Evolutionary conservation across 345 rosid genomes (phyloP).

Genomic region (Stellera chamaejasme): DNA sequence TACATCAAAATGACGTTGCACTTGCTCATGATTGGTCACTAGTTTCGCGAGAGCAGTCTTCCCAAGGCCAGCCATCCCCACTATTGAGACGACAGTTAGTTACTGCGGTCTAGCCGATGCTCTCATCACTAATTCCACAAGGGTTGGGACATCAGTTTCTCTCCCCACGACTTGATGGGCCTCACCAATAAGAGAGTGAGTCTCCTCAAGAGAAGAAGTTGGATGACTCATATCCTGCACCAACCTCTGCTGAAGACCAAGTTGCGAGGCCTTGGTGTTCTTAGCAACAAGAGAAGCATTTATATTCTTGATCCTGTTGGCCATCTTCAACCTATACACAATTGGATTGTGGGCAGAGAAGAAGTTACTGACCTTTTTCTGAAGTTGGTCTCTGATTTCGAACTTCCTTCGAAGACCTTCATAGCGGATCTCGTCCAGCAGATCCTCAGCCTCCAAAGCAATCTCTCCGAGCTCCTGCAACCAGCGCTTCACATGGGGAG

Average conservation of each 20-base stretch:
- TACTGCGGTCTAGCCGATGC: background rate
- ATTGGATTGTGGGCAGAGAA: no score
- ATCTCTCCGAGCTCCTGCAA: background rate
- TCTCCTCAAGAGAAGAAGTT: no score
- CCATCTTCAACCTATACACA: no score
- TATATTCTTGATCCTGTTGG: no score
- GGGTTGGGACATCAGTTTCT: background rate
- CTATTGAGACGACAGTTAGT: slow-evolving; percentile 4
- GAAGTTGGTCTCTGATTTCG: no score
- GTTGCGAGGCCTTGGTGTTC: no score
- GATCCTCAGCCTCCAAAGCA: slow-evolving; percentile 2
- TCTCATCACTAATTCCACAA: slow-evolving; percentile 4
- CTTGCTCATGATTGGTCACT: background rate
- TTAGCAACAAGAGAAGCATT: no score
- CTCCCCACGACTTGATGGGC: slow-evolving; percentile 9
- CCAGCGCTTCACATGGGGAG: slow-evolving; percentile 2
- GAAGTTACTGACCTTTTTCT: no score
- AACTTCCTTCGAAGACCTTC: slow-evolving; percentile 2
- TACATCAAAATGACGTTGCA: slow-evolving; percentile 3
- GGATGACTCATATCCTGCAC: no score
- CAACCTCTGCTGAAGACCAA: no score
- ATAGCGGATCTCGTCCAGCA: slow-evolving; percentile 4
- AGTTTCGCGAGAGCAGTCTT: no score
- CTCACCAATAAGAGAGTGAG: background rate
- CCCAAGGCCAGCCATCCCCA: slow-evolving; percentile 3